phyloP scores from a whole-genome alignment of 1,139 yeast species.

The Magnusiomyces sp. region DNA sequence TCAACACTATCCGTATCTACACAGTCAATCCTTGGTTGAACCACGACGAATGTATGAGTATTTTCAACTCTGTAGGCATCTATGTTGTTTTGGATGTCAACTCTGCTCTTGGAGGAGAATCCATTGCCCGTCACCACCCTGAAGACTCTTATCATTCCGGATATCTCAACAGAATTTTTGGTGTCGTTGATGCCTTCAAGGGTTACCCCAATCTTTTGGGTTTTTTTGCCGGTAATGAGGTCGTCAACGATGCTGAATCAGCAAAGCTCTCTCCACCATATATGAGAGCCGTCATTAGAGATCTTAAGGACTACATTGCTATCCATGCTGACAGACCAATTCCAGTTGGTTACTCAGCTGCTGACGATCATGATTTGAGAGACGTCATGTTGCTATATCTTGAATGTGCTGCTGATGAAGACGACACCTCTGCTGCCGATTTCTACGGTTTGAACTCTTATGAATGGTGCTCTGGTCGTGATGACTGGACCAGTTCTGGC shows the following conservation, averaged over 20 bases:
- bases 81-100: slow-evolving; percentile 86
- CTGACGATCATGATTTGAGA: slow-evolving; percentile 76
- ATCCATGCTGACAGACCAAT: slow-evolving; percentile 52
- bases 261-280: slow-evolving; percentile 44
- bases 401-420: slow-evolving; percentile 50
- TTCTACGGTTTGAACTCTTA: slow-evolving; percentile 94
- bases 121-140: slow-evolving; percentile 81
- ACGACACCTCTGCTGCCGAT: slow-evolving; percentile 60
- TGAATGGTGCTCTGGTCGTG: slow-evolving; percentile 83
- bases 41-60: slow-evolving; percentile 87
- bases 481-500: slow-evolving; percentile 53
- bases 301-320: slow-evolving; percentile 63
- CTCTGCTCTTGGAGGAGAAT: slow-evolving; percentile 71
- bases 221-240: slow-evolving; percentile 91
- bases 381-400: slow-evolving; percentile 70
- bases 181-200: slow-evolving; percentile 74
- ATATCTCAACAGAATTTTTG: slow-evolving; percentile 69
- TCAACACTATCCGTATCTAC: slow-evolving; percentile 81
- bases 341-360: slow-evolving; percentile 95
- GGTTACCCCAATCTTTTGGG: slow-evolving; percentile 83
- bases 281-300: slow-evolving; percentile 71
- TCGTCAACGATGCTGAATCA: slow-evolving; percentile 70
- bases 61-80: slow-evolving; percentile 86
- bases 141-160: slow-evolving; percentile 67
- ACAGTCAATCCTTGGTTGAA: slow-evolving; percentile 66